A percentile compares a stretch with the other conserved stretches of the same genome.
These are phyloP conservation scores for Didymosphaeria variabile DNA, from an alignment of 2,329 filamentous ascomycete species.

Conservation along the genomic window DNA sequence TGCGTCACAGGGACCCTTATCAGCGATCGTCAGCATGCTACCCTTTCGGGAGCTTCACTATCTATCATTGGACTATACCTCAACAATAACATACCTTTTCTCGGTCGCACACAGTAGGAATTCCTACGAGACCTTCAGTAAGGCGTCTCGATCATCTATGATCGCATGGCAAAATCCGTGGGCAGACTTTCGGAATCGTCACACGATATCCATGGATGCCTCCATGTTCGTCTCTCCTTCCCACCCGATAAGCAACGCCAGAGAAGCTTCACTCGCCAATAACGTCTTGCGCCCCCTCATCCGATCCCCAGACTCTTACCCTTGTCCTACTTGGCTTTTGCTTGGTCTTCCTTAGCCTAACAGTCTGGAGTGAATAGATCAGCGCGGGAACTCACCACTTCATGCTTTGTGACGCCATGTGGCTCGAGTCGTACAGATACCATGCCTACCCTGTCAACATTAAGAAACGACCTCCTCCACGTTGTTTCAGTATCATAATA, in stretches of 20 bases:
- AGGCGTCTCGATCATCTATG: too few relatives aligned
- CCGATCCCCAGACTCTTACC: background rate
- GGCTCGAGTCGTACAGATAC: constrained; percentile 21
- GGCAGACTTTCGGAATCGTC: background rate
- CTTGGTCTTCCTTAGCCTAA: constrained; percentile 2
- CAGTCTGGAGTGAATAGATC: constrained; percentile 11
- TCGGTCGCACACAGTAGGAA: constrained; percentile 24
- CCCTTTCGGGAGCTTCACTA: constrained; percentile 32
- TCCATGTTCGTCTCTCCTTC: background rate
- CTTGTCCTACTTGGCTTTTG: background rate
- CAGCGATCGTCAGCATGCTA: constrained; percentile 42
- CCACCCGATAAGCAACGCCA: constrained; percentile 5
- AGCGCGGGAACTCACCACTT: constrained; percentile 18
- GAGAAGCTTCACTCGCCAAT: constrained; percentile 11
- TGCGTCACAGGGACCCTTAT: constrained; percentile 41
- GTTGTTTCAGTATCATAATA: background rate
- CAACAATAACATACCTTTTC: background rate
- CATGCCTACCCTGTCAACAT: background rate
- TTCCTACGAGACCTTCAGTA: background rate
- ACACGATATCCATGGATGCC: too few relatives aligned
- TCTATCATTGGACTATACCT: constrained; percentile 29
- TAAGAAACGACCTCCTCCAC: background rate
- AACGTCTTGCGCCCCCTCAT: background rate
- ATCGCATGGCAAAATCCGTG: background rate
- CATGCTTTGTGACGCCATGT: constrained; percentile 43